A percentile compares a stretch with the other conserved stretches of the same genome.
Evolutionary conservation across 164 flowering plant species (phyloP).

Genomic region (Cinnamomum chago): DNA sequence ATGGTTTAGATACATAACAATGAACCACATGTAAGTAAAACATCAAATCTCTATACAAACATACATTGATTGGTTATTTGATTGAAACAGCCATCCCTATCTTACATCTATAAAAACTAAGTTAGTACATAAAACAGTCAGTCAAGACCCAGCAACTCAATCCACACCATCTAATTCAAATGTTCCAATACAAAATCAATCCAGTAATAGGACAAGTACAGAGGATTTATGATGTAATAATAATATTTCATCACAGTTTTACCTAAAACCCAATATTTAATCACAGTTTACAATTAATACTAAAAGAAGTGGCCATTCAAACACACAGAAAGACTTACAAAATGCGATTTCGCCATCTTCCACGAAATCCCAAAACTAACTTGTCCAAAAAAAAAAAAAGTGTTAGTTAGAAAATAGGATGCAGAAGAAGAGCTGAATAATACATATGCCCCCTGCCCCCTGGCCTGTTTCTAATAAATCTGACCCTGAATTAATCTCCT

Average conservation of each 20-base stretch:
- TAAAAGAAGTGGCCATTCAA: background rate
- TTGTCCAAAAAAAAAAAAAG: background rate
- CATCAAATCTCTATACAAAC: too few relatives aligned
- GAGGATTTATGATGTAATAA: background rate
- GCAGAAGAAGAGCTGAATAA: background rate
- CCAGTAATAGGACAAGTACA: background rate
- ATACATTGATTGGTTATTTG: too few relatives aligned
- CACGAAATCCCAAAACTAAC: constrained; percentile 3
- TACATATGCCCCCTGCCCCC: background rate
- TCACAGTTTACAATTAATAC: background rate
- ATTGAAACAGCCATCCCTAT: background rate
- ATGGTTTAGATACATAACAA: too few relatives aligned
- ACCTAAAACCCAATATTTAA: too few relatives aligned
- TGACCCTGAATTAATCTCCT: background rate
- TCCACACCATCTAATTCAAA: background rate
- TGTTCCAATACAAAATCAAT: background rate
- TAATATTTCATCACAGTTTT: background rate
- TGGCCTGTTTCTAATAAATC: background rate
- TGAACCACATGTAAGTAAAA: too few relatives aligned
- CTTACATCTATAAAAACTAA: background rate
- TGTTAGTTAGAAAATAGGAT: background rate
- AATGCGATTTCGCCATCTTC: constrained; percentile 16
- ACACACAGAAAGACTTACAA: constrained; percentile 10
- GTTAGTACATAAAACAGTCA: background rate
- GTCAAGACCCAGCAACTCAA: background rate